Evolutionary conservation across 805 yeast species (phyloP), one percentile per base, ranked within the genome.

Genomic region (Schwanniomyces occidentalis): DNA sequence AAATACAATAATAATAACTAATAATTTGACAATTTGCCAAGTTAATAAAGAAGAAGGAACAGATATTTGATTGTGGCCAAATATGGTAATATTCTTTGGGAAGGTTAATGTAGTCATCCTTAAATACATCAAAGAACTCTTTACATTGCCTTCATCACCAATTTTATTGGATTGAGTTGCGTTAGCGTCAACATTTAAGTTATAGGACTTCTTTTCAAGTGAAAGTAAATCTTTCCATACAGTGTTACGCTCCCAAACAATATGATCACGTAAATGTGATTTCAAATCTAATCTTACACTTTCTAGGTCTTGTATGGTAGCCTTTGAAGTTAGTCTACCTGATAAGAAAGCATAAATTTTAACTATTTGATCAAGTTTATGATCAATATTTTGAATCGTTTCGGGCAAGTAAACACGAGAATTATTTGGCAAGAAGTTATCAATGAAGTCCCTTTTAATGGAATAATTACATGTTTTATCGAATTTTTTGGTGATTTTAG

Each of bases 221-320:
- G 93, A 91, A 55, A 91, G 83, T 83, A 91, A 82, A 59, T 91
- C 97, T 55, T 93, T 82, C 99, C 99, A 91, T 18, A 91, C 97
- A 0, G 97, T 91, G 57, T 89, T 89, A 58, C 99, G 76, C 63
- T 91, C 98, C 95, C 96, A 91, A 13, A 90, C 96, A 22, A 91
- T 85, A 58, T 91, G 95, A 51, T 91, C 99, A 44, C 97, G 73
- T 44, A 91, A 63, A 44, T 74, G 74, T 3, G 76, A 63, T 44
- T 70, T 66, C 37, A 76, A 58, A 33, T 74, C 79, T 24, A 61
- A 58, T 30, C 63, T 66, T 25, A 76, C 69, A 12, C 54, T 38
- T 6, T 69, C 71, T 28, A 63, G 50, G 34, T 58, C 58, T 71
- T 78, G 25, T 54, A 50, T 65, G 0, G 90, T 85, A 27, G 73